Evolutionary conservation across 441 rosid genomes (phyloP).

Genomic region (Manihot esculenta): DNA sequence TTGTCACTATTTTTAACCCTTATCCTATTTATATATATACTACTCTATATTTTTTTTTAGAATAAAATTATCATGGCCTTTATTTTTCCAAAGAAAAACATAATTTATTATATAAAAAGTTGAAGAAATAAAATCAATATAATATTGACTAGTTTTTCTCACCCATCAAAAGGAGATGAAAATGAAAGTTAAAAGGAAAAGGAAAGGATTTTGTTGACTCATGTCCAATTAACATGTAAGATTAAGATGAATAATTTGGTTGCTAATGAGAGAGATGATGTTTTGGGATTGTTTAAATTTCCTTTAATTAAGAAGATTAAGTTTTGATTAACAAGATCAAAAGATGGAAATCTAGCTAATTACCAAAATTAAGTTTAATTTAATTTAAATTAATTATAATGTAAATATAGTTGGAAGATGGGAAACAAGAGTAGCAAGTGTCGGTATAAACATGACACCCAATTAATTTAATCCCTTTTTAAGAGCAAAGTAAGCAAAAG

Average conservation of each 20-base stretch:
- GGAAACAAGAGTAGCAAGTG: constrained; percentile 48
- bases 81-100: no score
- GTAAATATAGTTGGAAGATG: constrained; percentile 42
- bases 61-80: no score
- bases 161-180: no score
- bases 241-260: neutral
- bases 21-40: neutral
- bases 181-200: constrained; percentile 22
- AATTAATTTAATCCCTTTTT: constrained; percentile 17
- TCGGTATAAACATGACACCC: constrained; percentile 53
- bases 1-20: neutral
- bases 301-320: constrained; percentile 19
- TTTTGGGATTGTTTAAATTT: constrained; percentile 31
- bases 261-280: constrained; percentile 16
- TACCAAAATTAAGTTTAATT: no score
- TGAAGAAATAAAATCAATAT: no score
- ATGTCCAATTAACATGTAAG: neutral
- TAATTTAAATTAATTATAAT: constrained; percentile 18
- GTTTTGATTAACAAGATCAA: constrained; percentile 30
- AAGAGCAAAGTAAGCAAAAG: constrained; percentile 21
- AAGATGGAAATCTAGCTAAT: no score
- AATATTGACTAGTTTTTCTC: no score
- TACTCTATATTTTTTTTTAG: no score
- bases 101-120: no score
- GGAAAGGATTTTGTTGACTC: constrained; percentile 15